phyloP scores from a whole-genome alignment of 140 eudicot genomes.

The Senecio squalidus region DNA sequence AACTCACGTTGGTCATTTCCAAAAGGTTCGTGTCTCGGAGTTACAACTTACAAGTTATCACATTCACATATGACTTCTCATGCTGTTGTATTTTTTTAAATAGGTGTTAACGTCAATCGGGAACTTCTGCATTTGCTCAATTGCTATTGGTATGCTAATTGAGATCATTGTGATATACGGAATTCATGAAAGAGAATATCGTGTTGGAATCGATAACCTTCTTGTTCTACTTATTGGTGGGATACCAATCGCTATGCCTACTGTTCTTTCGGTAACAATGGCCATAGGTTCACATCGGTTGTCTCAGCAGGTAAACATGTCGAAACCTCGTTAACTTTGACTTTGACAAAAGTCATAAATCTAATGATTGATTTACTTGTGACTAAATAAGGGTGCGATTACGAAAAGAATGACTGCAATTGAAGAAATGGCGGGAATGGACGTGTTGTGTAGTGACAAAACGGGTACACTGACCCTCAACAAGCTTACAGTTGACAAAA shows the following conservation, averaged over 20 bases:
- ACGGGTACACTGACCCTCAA: slow-evolving; percentile 90
- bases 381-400: slow-evolving; percentile 65
- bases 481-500: slow-evolving; percentile 92
- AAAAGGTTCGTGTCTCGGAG: slow-evolving; percentile 39
- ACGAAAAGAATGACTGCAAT: slow-evolving; percentile 98
- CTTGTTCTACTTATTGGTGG: slow-evolving; percentile 96
- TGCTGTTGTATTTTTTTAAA: neutral
- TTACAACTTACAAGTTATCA: neutral
- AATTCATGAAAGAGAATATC: slow-evolving; percentile 49
- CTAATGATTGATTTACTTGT: slow-evolving; percentile 1
- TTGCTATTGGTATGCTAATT: slow-evolving; percentile 74
- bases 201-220: slow-evolving; percentile 86
- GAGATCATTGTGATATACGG: slow-evolving; percentile 69
- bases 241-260: slow-evolving; percentile 97
- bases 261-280: slow-evolving; percentile 97
- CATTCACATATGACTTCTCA: slow-evolving; percentile 1
- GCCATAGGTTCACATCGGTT: slow-evolving; percentile 96
- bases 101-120: slow-evolving; percentile 92
- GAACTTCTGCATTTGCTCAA: slow-evolving; percentile 95
- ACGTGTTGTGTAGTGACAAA: slow-evolving; percentile 92
- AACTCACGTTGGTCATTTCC: slow-evolving; percentile 89
- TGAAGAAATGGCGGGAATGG: slow-evolving; percentile 99
- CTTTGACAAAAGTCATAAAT: neutral
- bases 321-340: neutral
- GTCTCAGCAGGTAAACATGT: slow-evolving; percentile 63